Conservation (phyloP, 2,329 filamentous ascomycete genomes). For the Clonostachys sp. region DNA sequence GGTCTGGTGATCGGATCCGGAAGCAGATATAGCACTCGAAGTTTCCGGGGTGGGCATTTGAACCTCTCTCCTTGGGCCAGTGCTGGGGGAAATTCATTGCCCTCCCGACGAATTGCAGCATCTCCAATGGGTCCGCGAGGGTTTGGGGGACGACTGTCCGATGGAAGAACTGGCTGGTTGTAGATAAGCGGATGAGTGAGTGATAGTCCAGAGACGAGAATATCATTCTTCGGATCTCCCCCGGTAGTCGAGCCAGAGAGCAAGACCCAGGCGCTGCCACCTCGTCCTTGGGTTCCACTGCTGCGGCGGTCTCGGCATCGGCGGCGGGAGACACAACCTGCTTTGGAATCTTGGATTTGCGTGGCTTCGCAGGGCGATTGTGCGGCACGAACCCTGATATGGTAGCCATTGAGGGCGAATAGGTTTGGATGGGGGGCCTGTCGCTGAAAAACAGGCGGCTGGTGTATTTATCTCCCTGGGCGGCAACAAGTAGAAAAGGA, state of each 20-base stretch:
- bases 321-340: not conserved
- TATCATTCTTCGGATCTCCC: constrained; percentile 23
- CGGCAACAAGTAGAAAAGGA: too few relatives aligned
- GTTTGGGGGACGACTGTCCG: constrained; percentile 21
- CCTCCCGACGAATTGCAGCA: constrained; percentile 32
- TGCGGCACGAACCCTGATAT: too few relatives aligned
- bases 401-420: not conserved
- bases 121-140: constrained; percentile 27
- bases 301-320: constrained; percentile 10
- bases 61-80: constrained; percentile 27
- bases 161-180: constrained; percentile 26
- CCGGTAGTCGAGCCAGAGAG: constrained; percentile 15
- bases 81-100: constrained; percentile 33
- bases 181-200: constrained; percentile 31
- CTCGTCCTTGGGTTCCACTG: constrained; percentile 13
- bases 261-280: too few relatives aligned
- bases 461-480: too few relatives aligned
- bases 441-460: too few relatives aligned
- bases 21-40: constrained; percentile 36
- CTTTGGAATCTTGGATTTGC: too few relatives aligned
- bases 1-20: constrained; percentile 28
- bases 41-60: constrained; percentile 30
- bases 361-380: too few relatives aligned
- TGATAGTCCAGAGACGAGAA: constrained; percentile 30
- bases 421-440: not conserved